phyloP scores from a whole-genome alignment of 2,329 filamentous ascomycete genomes.

The Claviceps africana region DNA sequence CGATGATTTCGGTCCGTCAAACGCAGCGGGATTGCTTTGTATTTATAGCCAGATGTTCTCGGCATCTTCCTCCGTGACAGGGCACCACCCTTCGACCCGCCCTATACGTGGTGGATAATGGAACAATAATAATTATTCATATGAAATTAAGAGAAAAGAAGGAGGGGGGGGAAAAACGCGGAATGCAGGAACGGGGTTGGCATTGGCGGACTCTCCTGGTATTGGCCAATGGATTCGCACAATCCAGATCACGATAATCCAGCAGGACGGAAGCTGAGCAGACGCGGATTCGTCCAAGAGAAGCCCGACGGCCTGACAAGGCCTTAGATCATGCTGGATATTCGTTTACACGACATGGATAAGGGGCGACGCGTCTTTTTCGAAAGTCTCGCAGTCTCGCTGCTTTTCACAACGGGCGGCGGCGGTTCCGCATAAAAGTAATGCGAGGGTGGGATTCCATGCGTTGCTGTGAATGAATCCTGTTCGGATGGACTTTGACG shows the following conservation, averaged over 20 bases:
- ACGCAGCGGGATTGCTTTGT: constrained; percentile 14
- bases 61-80: too few species aligned
- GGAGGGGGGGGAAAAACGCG: too few species aligned
- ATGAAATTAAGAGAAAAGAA: neutral
- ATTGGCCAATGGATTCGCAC: neutral
- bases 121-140: neutral
- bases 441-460: too few species aligned
- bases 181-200: too few species aligned
- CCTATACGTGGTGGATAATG: neutral
- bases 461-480: too few species aligned
- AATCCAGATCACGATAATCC: neutral
- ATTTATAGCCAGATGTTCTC: constrained; percentile 13
- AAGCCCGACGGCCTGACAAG: too few species aligned
- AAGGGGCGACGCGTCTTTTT: neutral
- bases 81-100: neutral
- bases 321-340: neutral
- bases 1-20: neutral
- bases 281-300: neutral
- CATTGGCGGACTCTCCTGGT: too few species aligned
- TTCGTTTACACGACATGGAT: neutral
- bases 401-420: neutral
- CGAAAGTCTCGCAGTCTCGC: too few species aligned
- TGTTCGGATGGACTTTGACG: too few species aligned
- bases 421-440: too few species aligned
- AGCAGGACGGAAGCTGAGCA: neutral